Evolutionary conservation across 768 basidiomycete species (phyloP).

Genomic region (Xerocomellus amylosporus): DNA sequence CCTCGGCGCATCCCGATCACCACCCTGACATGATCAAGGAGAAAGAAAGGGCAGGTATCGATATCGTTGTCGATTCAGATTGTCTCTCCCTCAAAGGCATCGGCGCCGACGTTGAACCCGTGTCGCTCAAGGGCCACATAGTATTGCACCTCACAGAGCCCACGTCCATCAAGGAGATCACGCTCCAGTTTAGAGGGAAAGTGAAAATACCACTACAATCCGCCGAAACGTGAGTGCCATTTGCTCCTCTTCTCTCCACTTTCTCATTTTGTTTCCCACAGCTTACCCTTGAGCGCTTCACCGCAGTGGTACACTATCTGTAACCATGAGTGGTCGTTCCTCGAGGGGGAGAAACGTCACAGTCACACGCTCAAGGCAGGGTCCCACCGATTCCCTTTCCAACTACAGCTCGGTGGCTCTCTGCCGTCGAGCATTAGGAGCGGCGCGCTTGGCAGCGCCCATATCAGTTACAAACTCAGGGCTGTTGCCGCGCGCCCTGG

Average conservation of each 20-base stretch:
- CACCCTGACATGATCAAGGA: slow-evolving; percentile 43
- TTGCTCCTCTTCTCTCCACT: slow-evolving; percentile 2
- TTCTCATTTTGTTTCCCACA: slow-evolving; percentile 4
- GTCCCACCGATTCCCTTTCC: slow-evolving; percentile 89
- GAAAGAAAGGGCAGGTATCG: slow-evolving; percentile 55
- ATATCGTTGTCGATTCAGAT: slow-evolving; percentile 74
- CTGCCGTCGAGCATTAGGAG: slow-evolving; percentile 77
- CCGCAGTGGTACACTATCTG: slow-evolving; percentile 61
- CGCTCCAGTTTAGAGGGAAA: slow-evolving; percentile 81
- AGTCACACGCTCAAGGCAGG: slow-evolving; percentile 95
- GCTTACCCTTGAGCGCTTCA: slow-evolving; percentile 26
- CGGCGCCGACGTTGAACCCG: slow-evolving; percentile 81
- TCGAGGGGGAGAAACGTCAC: slow-evolving; percentile 76
- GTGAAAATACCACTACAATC: slow-evolving; percentile 61
- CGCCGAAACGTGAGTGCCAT: slow-evolving; percentile 55
- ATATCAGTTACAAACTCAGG: slow-evolving; percentile 85
- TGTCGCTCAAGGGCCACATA: slow-evolving; percentile 76
- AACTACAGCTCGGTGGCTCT: slow-evolving; percentile 78
- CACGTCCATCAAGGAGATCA: slow-evolving; percentile 81
- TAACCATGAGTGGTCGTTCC: slow-evolving; percentile 90
- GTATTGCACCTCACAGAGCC: slow-evolving; percentile 76
- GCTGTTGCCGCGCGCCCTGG: slow-evolving; percentile 80
- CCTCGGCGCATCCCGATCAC: slow-evolving; percentile 21
- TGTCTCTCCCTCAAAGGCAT: slow-evolving; percentile 71
- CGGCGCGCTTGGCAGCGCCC: slow-evolving; percentile 52